These are phyloP conservation scores for Ilex paraguariensis DNA, from an alignment of 305 asterid genomes.

Conservation along the genomic window DNA sequence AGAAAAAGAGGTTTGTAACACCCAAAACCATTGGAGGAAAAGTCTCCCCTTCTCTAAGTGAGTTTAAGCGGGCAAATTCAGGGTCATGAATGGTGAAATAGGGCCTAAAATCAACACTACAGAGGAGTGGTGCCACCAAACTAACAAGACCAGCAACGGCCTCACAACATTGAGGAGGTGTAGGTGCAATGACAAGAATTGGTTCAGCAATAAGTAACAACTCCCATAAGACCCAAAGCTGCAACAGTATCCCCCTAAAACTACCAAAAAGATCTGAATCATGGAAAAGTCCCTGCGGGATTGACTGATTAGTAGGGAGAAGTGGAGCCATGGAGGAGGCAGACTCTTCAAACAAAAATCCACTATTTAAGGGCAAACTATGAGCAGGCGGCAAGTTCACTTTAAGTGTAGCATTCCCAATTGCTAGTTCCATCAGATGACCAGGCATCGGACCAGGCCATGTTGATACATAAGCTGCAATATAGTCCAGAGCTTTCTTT, in stretches of 20 bases:
- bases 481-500: slow-evolving; percentile 71
- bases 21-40: slow-evolving; percentile 91
- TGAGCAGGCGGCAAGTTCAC: slow-evolving; percentile 90
- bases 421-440: slow-evolving; percentile 80
- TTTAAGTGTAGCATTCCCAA: slow-evolving; percentile 81
- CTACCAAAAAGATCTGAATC: slow-evolving; percentile 93
- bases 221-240: slow-evolving; percentile 97
- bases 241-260: slow-evolving; percentile 78
- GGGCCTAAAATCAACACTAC: slow-evolving; percentile 89
- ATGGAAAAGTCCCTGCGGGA: slow-evolving; percentile 91
- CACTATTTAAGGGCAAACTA: slow-evolving; percentile 82
- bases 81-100: slow-evolving; percentile 95
- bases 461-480: slow-evolving; percentile 75
- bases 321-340: slow-evolving; percentile 88
- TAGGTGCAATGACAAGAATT: slow-evolving; percentile 79
- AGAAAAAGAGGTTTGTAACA: slow-evolving; percentile 90
- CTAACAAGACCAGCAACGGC: slow-evolving; percentile 94
- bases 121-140: slow-evolving; percentile 85
- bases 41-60: slow-evolving; percentile 60
- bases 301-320: slow-evolving; percentile 77
- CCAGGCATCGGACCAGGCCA: slow-evolving; percentile 92
- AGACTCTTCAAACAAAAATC: slow-evolving; percentile 71
- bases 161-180: slow-evolving; percentile 95
- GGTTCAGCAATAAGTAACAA: slow-evolving; percentile 88
- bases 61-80: slow-evolving; percentile 68